Conservation (phyloP, 2,329 filamentous ascomycete species). For the Calonectria pseudoreteaudii region DNA sequence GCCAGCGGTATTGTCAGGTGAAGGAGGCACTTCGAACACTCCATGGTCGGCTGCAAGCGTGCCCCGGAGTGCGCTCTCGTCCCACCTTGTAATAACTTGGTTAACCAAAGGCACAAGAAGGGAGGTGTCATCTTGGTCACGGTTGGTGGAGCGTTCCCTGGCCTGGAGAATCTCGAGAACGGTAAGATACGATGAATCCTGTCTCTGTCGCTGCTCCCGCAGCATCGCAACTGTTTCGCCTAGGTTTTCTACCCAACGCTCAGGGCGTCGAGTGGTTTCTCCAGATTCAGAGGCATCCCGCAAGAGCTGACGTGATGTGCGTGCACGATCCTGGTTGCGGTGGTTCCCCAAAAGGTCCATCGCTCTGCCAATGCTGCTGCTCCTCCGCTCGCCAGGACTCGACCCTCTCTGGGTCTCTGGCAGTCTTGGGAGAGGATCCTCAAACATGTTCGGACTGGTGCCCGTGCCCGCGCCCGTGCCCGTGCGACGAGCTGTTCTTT, state of each 20-base stretch:
- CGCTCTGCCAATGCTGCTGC: slow-evolving; percentile 51
- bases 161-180: slow-evolving; percentile 53
- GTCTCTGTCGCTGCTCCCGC: slow-evolving; percentile 50
- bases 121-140: slow-evolving; percentile 51
- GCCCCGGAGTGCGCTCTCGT: slow-evolving; percentile 50
- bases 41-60: slow-evolving; percentile 52
- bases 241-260: slow-evolving; percentile 50
- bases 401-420: slow-evolving; percentile 28
- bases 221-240: slow-evolving; percentile 52
- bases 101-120: slow-evolving; percentile 52
- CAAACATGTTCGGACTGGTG: slow-evolving; percentile 24
- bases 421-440: slow-evolving; percentile 23
- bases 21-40: slow-evolving; percentile 57
- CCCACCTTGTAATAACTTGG: slow-evolving; percentile 52
- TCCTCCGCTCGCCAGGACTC: slow-evolving; percentile 47
- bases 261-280: slow-evolving; percentile 38
- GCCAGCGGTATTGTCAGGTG: slow-evolving; percentile 70
- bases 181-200: slow-evolving; percentile 51
- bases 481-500: slow-evolving; percentile 29
- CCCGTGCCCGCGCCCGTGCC: slow-evolving; percentile 36
- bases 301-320: slow-evolving; percentile 48
- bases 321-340: slow-evolving; percentile 49
- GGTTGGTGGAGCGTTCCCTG: slow-evolving; percentile 47
- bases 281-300: slow-evolving; percentile 43
- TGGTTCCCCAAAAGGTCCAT: slow-evolving; percentile 54